These are phyloP conservation scores for Lentinula aciculospora DNA, from an alignment of 768 basidiomycete species.

Conservation along the genomic window DNA sequence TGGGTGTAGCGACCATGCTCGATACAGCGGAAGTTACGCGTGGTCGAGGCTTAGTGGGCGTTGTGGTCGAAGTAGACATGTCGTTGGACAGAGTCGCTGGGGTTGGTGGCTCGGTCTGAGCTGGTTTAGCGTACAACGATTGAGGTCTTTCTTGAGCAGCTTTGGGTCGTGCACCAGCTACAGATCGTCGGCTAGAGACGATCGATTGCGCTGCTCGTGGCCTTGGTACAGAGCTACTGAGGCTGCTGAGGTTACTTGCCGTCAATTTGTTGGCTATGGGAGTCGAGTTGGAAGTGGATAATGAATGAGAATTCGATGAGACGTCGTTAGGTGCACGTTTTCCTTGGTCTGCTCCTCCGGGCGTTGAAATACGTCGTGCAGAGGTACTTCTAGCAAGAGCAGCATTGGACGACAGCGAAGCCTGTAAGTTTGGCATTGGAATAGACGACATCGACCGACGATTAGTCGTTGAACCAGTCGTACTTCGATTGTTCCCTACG, in stretches of 20 bases:
- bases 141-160: background rate
- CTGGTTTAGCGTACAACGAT: background rate
- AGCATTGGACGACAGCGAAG: conserved; percentile 1
- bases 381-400: background rate
- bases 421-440: background rate
- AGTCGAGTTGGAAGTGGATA: conserved; percentile 1
- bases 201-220: conserved; percentile 1
- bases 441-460: conserved; percentile 4
- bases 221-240: background rate
- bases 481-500: conserved; percentile 1
- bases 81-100: background rate
- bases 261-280: background rate
- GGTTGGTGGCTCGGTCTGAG: background rate
- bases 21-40: conserved; percentile 4
- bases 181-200: conserved; percentile 1
- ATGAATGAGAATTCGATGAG: background rate
- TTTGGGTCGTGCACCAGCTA: background rate
- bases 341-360: background rate
- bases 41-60: background rate
- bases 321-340: background rate
- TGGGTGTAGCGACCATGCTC: background rate
- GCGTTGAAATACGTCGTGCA: background rate
- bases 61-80: conserved; percentile 1
- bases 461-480: background rate
- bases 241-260: background rate